Evolutionary conservation across 2,329 filamentous ascomycete genomes (phyloP).

Genomic region (Diaporthe nobilis): DNA sequence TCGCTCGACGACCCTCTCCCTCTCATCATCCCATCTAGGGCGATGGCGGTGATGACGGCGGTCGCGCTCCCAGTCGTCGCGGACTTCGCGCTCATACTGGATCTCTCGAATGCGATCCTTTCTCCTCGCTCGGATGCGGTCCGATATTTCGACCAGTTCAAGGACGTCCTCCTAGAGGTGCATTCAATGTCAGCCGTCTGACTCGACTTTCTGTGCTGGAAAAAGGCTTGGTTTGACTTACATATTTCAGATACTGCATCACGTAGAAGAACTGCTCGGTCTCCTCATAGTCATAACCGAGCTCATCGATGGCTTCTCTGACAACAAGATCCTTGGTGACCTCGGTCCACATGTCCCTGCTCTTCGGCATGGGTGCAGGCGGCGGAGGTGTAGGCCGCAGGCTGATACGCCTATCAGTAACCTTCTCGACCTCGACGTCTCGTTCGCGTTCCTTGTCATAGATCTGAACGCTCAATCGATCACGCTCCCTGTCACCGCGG

Average conservation of each 20-base stretch:
- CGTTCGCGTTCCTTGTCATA: conserved; percentile 59
- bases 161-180: conserved; percentile 83
- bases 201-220: background rate
- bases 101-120: conserved; percentile 67
- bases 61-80: conserved; percentile 64
- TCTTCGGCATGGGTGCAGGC: conserved; percentile 52
- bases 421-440: conserved; percentile 69
- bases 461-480: conserved; percentile 62
- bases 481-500: conserved; percentile 52
- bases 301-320: conserved; percentile 86
- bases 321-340: conserved; percentile 94
- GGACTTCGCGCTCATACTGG: conserved; percentile 71
- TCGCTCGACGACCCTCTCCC: conserved; percentile 72
- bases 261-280: conserved; percentile 92
- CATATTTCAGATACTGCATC: conserved; percentile 89
- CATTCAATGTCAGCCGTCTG: conserved; percentile 50
- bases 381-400: conserved; percentile 55
- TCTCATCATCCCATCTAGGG: conserved; percentile 60
- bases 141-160: conserved; percentile 84
- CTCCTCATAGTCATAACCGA: conserved; percentile 92
- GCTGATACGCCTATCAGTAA: conserved; percentile 64
- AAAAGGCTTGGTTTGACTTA: conserved; percentile 64
- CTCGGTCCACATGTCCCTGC: conserved; percentile 91
- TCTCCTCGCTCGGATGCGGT: conserved; percentile 80
- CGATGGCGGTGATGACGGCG: conserved; percentile 50